Base-by-base conservation (phyloP, 2,329 filamentous ascomycete species). In the Monilinia laxa region DNA sequence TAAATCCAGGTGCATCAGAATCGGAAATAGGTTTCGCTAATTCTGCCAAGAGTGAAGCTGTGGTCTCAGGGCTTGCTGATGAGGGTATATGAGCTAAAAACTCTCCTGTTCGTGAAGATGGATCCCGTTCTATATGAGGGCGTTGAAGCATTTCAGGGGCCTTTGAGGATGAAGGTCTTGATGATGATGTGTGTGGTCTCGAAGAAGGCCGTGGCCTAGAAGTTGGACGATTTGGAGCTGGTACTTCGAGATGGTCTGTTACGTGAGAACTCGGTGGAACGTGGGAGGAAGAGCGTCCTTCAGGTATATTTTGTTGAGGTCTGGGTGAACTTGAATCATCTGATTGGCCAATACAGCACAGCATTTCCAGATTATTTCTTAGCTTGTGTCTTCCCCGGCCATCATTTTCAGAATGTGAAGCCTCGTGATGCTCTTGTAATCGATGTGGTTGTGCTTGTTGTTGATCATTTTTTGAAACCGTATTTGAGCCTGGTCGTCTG, bases 1-100 rank as follows among this genome's bases (percentile, higher is more conserved):
- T 98, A 80, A 95, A 99, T 49, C 95, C 95, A 16, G 90, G 82
- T 72, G 96, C 91, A 71, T 95, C 91, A 64, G 84, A 81, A 28
- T 86, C 81, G 0, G 92, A 93, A 56, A 93, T 85, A 1, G 83
- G 92, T 81, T 85, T 95, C 76, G 78, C 86, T 12, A 98, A 83
- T 77, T 98, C 93, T 2, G 89, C 82, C 68, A 94, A 84, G 4
- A 98, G 82, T 6, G 83, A 80, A 0, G 92, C 89, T 0, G 90
- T 83, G 0, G 87, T 90, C 71, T 89, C 81, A 1, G 91, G 87
- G 2, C 88, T 84, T 5, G 92, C 81, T 1, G 83, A 79, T 11
- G 83, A 77, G 0, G 92, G 92, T 53, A 97, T 93, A 68, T 92
- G 83, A 4, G 86, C 84, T 2, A 91, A 80, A 52, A 89, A 81